These are phyloP conservation scores for Barnettozyma hawaiiensis DNA, from an alignment of 1,139 yeast species.

Conservation along the genomic window DNA sequence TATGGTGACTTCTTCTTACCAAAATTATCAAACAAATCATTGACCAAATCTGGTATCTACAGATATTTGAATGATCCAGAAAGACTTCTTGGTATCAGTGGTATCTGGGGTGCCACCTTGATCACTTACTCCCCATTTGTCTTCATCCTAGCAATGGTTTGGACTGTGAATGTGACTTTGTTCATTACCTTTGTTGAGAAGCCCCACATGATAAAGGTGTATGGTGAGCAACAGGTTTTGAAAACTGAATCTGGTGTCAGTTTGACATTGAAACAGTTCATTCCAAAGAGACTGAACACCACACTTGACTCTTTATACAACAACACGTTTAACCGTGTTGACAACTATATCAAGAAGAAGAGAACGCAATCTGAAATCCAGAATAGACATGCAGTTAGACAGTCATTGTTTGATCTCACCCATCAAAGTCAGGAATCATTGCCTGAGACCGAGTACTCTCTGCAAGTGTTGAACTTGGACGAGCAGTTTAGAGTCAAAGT, in stretches of 20 bases:
- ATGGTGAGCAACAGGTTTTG: slow-evolving; percentile 57
- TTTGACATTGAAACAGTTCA: slow-evolving; percentile 30
- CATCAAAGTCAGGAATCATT: slow-evolving; percentile 6
- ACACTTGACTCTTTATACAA: slow-evolving; percentile 18
- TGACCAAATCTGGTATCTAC: slow-evolving; percentile 80
- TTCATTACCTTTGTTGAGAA: slow-evolving; percentile 73
- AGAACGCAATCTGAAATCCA: slow-evolving; percentile 22
- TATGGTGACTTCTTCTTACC: slow-evolving; percentile 83
- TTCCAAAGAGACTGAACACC: slow-evolving; percentile 30
- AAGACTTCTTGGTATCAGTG: slow-evolving; percentile 74
- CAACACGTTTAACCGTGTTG: slow-evolving; percentile 18
- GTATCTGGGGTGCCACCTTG: slow-evolving; percentile 73
- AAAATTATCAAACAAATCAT: slow-evolving; percentile 35
- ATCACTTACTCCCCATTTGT: slow-evolving; percentile 58
- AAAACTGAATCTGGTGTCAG: slow-evolving; percentile 61
- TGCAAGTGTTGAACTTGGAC: slow-evolving; percentile 14
- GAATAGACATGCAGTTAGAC: slow-evolving; percentile 8
- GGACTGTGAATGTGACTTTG: slow-evolving; percentile 65
- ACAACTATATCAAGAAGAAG: slow-evolving; percentile 20
- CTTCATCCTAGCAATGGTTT: slow-evolving; percentile 50
- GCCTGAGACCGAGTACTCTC: slow-evolving; percentile 13
- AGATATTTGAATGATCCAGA: slow-evolving; percentile 84
- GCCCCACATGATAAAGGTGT: slow-evolving; percentile 72
- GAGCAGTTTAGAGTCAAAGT: slow-evolving; percentile 29
- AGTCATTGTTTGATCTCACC: slow-evolving; percentile 6